Conservation (phyloP, 2,329 filamentous ascomycete species). For the Fusarium buharicum region DNA sequence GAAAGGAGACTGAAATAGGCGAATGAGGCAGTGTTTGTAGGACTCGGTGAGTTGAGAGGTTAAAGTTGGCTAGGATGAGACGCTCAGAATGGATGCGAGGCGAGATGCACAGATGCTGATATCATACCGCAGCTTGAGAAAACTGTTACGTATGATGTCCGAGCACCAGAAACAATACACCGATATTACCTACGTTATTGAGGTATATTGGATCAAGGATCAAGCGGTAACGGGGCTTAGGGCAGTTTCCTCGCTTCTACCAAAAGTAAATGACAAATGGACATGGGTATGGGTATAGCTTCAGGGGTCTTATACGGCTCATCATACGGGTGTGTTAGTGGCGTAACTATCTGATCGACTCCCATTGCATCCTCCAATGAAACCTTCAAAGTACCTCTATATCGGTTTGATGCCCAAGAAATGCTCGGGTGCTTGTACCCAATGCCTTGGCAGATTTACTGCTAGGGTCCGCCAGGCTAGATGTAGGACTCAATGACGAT, state of each 20-base stretch:
- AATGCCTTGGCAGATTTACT: neutral
- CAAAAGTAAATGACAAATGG: neutral
- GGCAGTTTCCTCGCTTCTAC: neutral
- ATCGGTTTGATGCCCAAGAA: neutral
- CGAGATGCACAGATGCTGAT: neutral
- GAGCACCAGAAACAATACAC: constrained; percentile 5
- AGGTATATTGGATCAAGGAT: neutral
- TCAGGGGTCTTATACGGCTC: constrained; percentile 22
- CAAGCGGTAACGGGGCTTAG: neutral
- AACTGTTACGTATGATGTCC: neutral
- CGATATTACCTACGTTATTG: neutral
- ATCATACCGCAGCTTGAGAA: neutral
- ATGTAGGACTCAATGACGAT: neutral
- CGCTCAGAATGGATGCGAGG: neutral
- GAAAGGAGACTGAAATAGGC: neutral
- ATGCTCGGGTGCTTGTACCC: neutral
- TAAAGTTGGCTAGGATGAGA: neutral
- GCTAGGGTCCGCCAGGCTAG: neutral
- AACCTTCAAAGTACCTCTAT: neutral
- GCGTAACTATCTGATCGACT: neutral
- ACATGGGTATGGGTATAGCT: constrained; percentile 12
- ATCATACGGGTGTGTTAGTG: constrained; percentile 6
- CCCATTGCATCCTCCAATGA: neutral
- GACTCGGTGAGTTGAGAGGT: constrained; percentile 13
- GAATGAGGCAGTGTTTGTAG: neutral